Base-by-base conservation (phyloP, 2,329 filamentous ascomycete species). In the Chrysosporium keratinophilum region DNA sequence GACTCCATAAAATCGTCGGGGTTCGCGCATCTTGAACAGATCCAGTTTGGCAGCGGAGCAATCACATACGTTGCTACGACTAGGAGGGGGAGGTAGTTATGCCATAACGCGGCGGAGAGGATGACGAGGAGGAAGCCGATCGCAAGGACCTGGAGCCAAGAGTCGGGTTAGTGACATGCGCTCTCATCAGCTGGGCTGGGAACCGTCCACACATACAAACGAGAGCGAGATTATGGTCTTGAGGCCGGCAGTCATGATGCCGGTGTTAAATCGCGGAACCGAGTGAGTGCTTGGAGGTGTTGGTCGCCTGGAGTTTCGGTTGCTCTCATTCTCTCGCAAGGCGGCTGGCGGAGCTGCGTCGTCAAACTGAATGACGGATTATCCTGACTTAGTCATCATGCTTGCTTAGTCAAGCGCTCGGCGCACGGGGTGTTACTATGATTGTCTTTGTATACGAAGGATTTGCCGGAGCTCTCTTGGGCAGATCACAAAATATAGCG, bases 151-250 rank as follows among this genome's bases (percentile, higher is more conserved):
- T 87, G 59, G 43, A 5, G 3, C 20, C 19, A 14, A n/a, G 37
- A 12, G 9, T 37, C 5, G n/a, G 50, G n/a, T 48, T 19, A 39
- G 19, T 48, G 12, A 10, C 12, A 15, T 2, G 17, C 31, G n/a
- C 6, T 7, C 17, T 9, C 5, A 33, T 46, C 14, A 23, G 14
- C 10, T 2, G 14, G 17, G 15, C 6, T 20, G 37, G 7, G 19
- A 44, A 11, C 11, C 31, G 23, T n/a, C 17, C 5, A 6, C 3
- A 37, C 55, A 54, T 80, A 87, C 93, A 75, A 98, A 98, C 69
- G 93, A 97, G 63, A 98, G 87, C 60, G 88, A 88, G 72, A 98
- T 98, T 74, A 98, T 98, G 62, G 93, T 98, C 76, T 96, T 97
- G 67, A 98, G 84, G 69, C 93, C 93, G 64, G 93, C 89, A 77